Evolutionary conservation across 1,284 basidiomycete genomes (phyloP).

Genomic region (Leccinum angustisporum): DNA sequence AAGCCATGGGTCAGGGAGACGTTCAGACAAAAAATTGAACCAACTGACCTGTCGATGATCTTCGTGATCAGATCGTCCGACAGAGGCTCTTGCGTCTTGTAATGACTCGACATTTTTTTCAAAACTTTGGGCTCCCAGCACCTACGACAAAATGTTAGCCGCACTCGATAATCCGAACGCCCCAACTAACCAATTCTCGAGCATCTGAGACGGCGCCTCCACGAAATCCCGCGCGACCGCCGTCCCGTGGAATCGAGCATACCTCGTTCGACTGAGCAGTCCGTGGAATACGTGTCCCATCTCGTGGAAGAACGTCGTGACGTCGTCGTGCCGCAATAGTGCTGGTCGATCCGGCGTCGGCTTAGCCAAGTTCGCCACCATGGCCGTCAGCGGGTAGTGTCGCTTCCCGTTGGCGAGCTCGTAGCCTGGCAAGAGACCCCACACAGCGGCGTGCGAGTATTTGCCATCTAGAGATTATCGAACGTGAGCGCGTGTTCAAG

Average conservation of each 20-base stretch:
- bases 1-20: not conserved
- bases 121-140: slow-evolving; percentile 80
- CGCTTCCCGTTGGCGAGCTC: slow-evolving; percentile 52
- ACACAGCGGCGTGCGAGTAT: slow-evolving; percentile 86
- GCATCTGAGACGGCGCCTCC: slow-evolving; percentile 86
- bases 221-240: slow-evolving; percentile 81
- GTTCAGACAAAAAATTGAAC: not conserved
- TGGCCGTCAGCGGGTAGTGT: slow-evolving; percentile 72
- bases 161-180: not conserved
- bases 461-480: slow-evolving; percentile 55
- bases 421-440: slow-evolving; percentile 69
- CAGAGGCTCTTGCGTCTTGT: slow-evolving; percentile 70
- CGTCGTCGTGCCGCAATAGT: slow-evolving; percentile 79
- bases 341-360: slow-evolving; percentile 77
- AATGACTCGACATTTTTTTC: slow-evolving; percentile 68
- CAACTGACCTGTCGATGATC: slow-evolving; percentile 69
- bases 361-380: slow-evolving; percentile 89
- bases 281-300: slow-evolving; percentile 90
- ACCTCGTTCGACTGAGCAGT: slow-evolving; percentile 65
- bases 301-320: slow-evolving; percentile 67
- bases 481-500: not conserved
- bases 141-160: slow-evolving; percentile 34
- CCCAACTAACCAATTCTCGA: slow-evolving; percentile 75
- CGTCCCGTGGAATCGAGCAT: slow-evolving; percentile 78
- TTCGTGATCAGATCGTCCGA: slow-evolving; percentile 71